These are phyloP conservation scores for Hericium alpestre DNA, from an alignment of 768 basidiomycete species.

Conservation along the genomic window DNA sequence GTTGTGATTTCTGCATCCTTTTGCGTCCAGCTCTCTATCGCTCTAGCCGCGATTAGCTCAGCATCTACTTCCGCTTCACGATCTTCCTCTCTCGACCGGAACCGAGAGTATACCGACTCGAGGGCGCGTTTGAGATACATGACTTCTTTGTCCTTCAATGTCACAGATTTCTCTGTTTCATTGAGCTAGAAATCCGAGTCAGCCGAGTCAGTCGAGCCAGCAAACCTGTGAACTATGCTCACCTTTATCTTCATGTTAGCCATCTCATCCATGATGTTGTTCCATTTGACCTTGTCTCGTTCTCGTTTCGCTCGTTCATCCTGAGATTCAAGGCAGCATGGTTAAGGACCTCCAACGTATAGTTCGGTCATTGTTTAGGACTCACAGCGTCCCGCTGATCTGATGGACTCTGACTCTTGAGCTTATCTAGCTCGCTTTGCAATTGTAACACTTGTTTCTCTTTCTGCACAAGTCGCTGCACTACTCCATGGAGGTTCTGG, in stretches of 20 bases:
- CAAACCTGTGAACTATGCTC: constrained; percentile 7
- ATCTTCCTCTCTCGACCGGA: constrained; percentile 46
- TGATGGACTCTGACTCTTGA: constrained; percentile 45
- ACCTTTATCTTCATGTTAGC: constrained; percentile 62
- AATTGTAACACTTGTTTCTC: constrained; percentile 77
- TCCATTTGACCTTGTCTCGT: constrained; percentile 65
- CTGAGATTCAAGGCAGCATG: constrained; percentile 22
- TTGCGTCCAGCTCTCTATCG: constrained; percentile 56
- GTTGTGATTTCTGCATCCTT: constrained; percentile 56
- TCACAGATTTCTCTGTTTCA: constrained; percentile 38
- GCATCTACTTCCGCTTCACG: constrained; percentile 49
- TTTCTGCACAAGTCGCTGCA: constrained; percentile 73
- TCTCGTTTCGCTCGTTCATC: constrained; percentile 69
- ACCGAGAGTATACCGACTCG: constrained; percentile 78
- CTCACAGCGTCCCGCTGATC: constrained; percentile 54
- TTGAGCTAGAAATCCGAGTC: constrained; percentile 29
- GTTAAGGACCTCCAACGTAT: neutral
- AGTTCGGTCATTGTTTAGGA: neutral
- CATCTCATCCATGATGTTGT: constrained; percentile 64
- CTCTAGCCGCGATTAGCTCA: constrained; percentile 55
- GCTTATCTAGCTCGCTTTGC: constrained; percentile 56
- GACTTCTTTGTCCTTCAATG: constrained; percentile 61
- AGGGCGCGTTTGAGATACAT: constrained; percentile 74
- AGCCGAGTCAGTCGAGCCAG: neutral
- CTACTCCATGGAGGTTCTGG: constrained; percentile 60